Conservation (phyloP, 2,329 filamentous ascomycete genomes). For the Lachnellula hyalina region DNA sequence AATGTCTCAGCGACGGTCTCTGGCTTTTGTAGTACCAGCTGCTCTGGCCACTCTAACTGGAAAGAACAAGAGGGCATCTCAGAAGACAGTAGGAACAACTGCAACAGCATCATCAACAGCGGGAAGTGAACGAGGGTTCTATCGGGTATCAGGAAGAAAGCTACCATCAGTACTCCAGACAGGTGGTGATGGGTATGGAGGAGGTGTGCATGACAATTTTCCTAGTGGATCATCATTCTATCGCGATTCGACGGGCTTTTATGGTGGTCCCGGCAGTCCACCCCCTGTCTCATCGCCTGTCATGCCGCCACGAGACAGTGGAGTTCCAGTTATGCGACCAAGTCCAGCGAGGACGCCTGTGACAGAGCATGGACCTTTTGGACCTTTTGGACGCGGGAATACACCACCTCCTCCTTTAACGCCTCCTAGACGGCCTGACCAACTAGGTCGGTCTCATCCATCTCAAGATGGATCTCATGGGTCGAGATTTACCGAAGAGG, state of each 20-base stretch:
- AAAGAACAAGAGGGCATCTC: constrained; percentile 32
- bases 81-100: constrained; percentile 28
- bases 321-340: constrained; percentile 55
- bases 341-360: constrained; percentile 61
- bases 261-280: constrained; percentile 25
- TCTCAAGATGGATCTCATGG: constrained; percentile 41
- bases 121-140: constrained; percentile 53
- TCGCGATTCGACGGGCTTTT: constrained; percentile 46
- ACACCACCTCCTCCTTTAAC: constrained; percentile 21
- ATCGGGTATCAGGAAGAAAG: constrained; percentile 60
- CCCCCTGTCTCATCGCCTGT: constrained; percentile 31
- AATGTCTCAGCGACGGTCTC: constrained; percentile 45
- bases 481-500: constrained; percentile 43
- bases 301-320: constrained; percentile 39
- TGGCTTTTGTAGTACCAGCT: constrained; percentile 43
- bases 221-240: constrained; percentile 48
- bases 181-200: constrained; percentile 59
- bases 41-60: constrained; percentile 43
- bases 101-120: constrained; percentile 28
- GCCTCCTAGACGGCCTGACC: constrained; percentile 25
- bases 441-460: constrained; percentile 37
- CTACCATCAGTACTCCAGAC: constrained; percentile 56
- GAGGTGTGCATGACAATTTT: constrained; percentile 35
- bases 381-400: constrained; percentile 33
- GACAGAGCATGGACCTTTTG: constrained; percentile 48